Base-by-base conservation (phyloP, 2,329 filamentous ascomycete species). In the Fonsecaea erecta region DNA sequence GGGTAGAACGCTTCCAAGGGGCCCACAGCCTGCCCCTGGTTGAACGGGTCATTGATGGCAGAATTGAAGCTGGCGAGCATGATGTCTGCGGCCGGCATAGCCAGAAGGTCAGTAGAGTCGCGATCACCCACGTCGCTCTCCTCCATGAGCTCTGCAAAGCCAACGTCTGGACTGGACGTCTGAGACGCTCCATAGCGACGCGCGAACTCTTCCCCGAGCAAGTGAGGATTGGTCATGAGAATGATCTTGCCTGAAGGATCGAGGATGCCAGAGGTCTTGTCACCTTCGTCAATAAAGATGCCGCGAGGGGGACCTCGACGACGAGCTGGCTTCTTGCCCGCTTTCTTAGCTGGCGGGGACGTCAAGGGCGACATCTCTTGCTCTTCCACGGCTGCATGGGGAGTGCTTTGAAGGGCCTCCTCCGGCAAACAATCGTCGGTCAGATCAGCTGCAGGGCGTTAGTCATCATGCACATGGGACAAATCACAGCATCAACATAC, bases 1-100 rank as follows among this genome's bases (percentile, higher is more conserved):
- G 90, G 86, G 72, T 90, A 93, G 76, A 92, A 93, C 7, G 90
- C 89, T 76, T 93, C 90, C 0, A 88, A 84, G 1, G 90, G 89
- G 0, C 90, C 90, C 73, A 91, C 83, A n/a, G 87, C 83, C 73
- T 90, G 87, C 4, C 85, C 86, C 37, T 62, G 67, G 26, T 65
- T 67, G 37, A 62, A 57, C 69, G 78, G 79, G 40, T 82, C 78
- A 26, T 79, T 76, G 61, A 79, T 76, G 51, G 82, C 79, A 60
- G 80, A 82, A 24, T 79, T 78, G 78, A 92, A 88, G 71, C 88
- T 89, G 55, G 88, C 89, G 79, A 93, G 87, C 90, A 93, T 93
- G 69, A 93, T 84, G 65, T 92, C 90, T 62, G 88, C 87, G 18
- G 87, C 86, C 65, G 90, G 63, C 34, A 30, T 51, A 14, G 43